phyloP scores from a whole-genome alignment of 1,284 basidiomycete species.

The Trichosporon coremiiforme region DNA sequence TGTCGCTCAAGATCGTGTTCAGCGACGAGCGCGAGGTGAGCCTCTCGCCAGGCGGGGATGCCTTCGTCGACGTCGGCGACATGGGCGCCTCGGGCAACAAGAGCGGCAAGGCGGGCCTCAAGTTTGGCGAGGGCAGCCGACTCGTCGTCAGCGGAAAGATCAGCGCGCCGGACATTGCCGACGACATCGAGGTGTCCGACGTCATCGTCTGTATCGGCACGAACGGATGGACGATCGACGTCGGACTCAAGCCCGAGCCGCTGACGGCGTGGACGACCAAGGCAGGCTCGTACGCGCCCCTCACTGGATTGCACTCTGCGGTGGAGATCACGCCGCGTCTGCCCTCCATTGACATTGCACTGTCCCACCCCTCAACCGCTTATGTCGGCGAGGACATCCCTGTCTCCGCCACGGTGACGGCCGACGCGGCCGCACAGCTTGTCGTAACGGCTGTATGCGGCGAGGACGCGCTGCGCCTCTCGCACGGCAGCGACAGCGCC shows the following conservation, averaged over 20 bases:
- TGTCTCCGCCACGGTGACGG: constrained; percentile 61
- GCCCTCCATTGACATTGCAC: constrained; percentile 63
- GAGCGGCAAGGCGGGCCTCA: constrained; percentile 28
- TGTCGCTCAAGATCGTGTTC: constrained; percentile 42
- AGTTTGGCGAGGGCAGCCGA: constrained; percentile 28
- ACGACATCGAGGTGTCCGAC: constrained; percentile 36
- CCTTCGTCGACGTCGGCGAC: constrained; percentile 22
- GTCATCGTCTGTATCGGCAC: constrained; percentile 38
- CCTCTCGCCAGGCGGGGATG: constrained; percentile 22
- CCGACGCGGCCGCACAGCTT: constrained; percentile 27
- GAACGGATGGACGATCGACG: constrained; percentile 44
- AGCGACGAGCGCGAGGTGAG: constrained; percentile 47
- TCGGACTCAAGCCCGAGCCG: constrained; percentile 32
- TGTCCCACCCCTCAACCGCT: constrained; percentile 67
- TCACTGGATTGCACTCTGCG: constrained; percentile 16
- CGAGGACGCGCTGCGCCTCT: not conserved
- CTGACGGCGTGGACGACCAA: constrained; percentile 36
- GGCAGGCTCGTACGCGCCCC: constrained; percentile 29
- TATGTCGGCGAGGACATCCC: constrained; percentile 76
- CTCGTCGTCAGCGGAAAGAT: constrained; percentile 36
- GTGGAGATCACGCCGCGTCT: constrained; percentile 67
- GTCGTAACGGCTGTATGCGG: not conserved
- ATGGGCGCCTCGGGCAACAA: not conserved
- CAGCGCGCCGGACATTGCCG: constrained; percentile 26
- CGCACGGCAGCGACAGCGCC: constrained; percentile 13